These are phyloP conservation scores for Colletotrichum sp. DNA, from an alignment of 2,329 filamentous ascomycete species.

Conservation along the genomic window DNA sequence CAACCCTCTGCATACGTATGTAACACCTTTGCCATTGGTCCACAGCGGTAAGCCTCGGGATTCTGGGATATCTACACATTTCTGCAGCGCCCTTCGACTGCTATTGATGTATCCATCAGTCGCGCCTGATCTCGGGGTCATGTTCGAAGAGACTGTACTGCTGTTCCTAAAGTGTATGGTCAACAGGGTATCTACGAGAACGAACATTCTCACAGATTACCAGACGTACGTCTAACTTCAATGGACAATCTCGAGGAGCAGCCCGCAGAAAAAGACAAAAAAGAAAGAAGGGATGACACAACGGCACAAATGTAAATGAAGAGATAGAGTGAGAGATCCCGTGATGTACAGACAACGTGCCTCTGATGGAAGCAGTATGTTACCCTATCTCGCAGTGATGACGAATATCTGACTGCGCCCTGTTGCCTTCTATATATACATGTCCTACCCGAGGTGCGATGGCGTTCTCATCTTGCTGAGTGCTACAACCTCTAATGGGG, in stretches of 20 bases:
- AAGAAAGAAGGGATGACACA: neutral
- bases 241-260: neutral
- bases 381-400: neutral
- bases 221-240: neutral
- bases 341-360: neutral
- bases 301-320: neutral
- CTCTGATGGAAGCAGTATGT: neutral
- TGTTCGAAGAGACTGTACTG: neutral
- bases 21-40: neutral
- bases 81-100: neutral
- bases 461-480: neutral
- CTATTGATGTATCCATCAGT: neutral
- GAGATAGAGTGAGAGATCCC: neutral
- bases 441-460: neutral
- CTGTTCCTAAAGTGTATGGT: neutral
- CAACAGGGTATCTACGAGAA: neutral
- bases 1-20: neutral
- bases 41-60: neutral
- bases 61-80: neutral
- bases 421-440: neutral
- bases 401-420: neutral
- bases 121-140: neutral
- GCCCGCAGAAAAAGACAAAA: neutral
- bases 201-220: neutral
- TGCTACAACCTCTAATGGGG: neutral